Evolutionary conservation across 805 yeast species (phyloP).

Genomic region (Diddensiella santjacobensis): DNA sequence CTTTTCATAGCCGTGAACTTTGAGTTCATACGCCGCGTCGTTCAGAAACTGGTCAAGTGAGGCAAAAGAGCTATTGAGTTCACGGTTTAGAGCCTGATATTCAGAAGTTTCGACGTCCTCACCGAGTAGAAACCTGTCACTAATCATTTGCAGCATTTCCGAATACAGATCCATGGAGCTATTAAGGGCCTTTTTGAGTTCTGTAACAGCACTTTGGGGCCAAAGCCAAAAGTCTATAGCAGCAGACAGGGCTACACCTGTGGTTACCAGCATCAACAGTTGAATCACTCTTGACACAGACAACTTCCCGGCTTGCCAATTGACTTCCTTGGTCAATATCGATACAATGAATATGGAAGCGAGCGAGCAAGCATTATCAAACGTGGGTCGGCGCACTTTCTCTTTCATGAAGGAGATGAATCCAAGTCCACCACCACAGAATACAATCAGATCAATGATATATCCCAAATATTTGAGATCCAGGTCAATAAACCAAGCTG

Average conservation of each 20-base stretch:
- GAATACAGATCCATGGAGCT: conserved; percentile 53
- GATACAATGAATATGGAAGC: conserved; percentile 70
- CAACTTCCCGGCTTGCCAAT: conserved; percentile 52
- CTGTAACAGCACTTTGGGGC: conserved; percentile 55
- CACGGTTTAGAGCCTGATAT: conserved; percentile 32
- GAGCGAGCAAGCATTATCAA: conserved; percentile 76
- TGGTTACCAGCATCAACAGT: conserved; percentile 52
- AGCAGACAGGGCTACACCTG: conserved; percentile 61
- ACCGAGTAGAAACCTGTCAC: conserved; percentile 49
- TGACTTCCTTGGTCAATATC: conserved; percentile 71
- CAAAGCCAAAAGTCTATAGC: conserved; percentile 57
- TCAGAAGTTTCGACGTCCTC: conserved; percentile 38
- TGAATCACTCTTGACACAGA: conserved; percentile 53
- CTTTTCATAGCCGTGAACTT: conserved; percentile 49
- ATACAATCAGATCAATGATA: conserved; percentile 47
- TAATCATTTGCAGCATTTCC: conserved; percentile 41
- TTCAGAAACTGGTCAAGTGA: conserved; percentile 42
- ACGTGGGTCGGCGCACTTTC: conserved; percentile 59
- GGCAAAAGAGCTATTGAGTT: conserved; percentile 41
- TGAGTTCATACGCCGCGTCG: conserved; percentile 63
- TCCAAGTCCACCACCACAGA: conserved; percentile 57
- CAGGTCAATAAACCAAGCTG: conserved; percentile 43
- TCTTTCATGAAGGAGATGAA: conserved; percentile 67
- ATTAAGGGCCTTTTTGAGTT: conserved; percentile 45
- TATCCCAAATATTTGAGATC: conserved; percentile 50